phyloP scores from a whole-genome alignment of 2,329 filamentous ascomycete species.

The Pestalotiopsis sp. region DNA sequence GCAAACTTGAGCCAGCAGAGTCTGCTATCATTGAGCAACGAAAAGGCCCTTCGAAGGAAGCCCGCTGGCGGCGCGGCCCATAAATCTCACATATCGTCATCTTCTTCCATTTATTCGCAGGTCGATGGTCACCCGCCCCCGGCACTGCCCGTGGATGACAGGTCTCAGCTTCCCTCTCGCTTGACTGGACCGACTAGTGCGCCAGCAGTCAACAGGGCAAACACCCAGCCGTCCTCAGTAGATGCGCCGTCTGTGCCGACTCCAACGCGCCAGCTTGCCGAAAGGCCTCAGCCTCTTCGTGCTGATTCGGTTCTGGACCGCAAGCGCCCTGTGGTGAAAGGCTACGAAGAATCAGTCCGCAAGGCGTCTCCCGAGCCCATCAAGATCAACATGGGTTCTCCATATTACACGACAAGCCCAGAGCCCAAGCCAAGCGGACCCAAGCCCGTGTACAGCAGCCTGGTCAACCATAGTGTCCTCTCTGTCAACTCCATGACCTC shows the following conservation, averaged over 20 bases:
- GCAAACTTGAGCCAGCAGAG: slow-evolving; percentile 18
- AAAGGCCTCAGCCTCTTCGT: slow-evolving; percentile 17
- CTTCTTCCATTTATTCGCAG: slow-evolving; percentile 39
- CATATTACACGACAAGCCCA: slow-evolving; percentile 26
- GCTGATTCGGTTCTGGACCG: slow-evolving; percentile 41
- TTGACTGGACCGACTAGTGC: slow-evolving; percentile 68
- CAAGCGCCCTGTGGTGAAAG: slow-evolving; percentile 35
- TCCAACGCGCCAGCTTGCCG: slow-evolving; percentile 35
- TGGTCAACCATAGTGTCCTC: slow-evolving; percentile 19
- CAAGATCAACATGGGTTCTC: slow-evolving; percentile 30
- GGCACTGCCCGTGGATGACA: slow-evolving; percentile 34
- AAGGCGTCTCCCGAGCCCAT: slow-evolving; percentile 25
- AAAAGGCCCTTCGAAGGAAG: slow-evolving; percentile 49
- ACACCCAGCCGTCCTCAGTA: slow-evolving; percentile 39
- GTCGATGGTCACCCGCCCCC: slow-evolving; percentile 28
- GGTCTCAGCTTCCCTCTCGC: slow-evolving; percentile 58
- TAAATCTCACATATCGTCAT: slow-evolving; percentile 34
- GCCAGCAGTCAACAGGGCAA: slow-evolving; percentile 49
- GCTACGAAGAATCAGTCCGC: slow-evolving; percentile 25
- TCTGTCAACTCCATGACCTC: slow-evolving; percentile 21
- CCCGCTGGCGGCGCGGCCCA: slow-evolving; percentile 31
- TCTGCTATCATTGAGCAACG: slow-evolving; percentile 27
- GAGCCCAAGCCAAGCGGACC: slow-evolving; percentile 13
- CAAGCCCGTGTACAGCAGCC: slow-evolving; percentile 14
- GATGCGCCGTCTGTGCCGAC: slow-evolving; percentile 39